Conservation (phyloP, 1,284 basidiomycete genomes). For the Boletellus sp. region DNA sequence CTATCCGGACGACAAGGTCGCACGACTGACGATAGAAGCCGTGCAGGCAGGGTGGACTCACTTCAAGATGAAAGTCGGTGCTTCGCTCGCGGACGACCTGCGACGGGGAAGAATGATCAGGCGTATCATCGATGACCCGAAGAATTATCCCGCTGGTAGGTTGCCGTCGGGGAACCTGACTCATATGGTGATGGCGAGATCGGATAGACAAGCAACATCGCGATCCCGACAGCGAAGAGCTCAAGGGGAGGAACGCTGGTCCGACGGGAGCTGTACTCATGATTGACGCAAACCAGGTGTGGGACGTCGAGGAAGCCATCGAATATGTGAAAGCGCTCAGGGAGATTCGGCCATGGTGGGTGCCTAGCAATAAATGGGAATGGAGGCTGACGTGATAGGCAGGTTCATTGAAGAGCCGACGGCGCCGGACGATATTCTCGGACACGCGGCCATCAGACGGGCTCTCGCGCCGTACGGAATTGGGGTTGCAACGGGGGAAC, state of each 20-base stretch:
- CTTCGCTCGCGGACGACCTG: slow-evolving; percentile 76
- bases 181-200: slow-evolving; percentile 76
- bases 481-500: slow-evolving; percentile 92
- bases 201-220: slow-evolving; percentile 42
- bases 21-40: slow-evolving; percentile 81
- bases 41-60: slow-evolving; percentile 85
- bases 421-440: slow-evolving; percentile 85
- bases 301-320: slow-evolving; percentile 83
- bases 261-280: slow-evolving; percentile 90
- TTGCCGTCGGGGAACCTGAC: slow-evolving; percentile 76
- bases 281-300: slow-evolving; percentile 96
- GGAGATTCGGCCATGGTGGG: slow-evolving; percentile 82
- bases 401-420: slow-evolving; percentile 96
- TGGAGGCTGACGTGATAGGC: slow-evolving; percentile 2
- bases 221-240: slow-evolving; percentile 58
- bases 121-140: slow-evolving; percentile 87
- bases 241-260: slow-evolving; percentile 85
- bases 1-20: slow-evolving; percentile 89
- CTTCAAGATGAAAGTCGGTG: slow-evolving; percentile 97
- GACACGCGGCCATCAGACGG: slow-evolving; percentile 76
- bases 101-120: slow-evolving; percentile 84
- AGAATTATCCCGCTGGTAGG: slow-evolving; percentile 54
- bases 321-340: slow-evolving; percentile 81
- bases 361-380: not conserved
- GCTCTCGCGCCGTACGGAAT: slow-evolving; percentile 79